These are phyloP conservation scores for Imleria badia DNA, from an alignment of 768 basidiomycete species.

Conservation along the genomic window DNA sequence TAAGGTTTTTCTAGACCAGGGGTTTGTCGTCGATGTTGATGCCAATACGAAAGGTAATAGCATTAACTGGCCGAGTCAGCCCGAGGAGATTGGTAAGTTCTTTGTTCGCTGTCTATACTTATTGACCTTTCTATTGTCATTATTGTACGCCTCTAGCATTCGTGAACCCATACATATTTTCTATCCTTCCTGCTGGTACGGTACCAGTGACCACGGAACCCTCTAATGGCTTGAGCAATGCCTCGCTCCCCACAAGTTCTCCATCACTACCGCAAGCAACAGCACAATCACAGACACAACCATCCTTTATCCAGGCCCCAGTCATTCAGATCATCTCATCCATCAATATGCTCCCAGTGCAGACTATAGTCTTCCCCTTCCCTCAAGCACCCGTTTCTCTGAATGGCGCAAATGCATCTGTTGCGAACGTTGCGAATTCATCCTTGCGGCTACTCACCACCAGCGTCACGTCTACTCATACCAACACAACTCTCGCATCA, in stretches of 20 bases:
- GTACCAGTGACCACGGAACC: constrained; percentile 37
- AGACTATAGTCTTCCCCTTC: constrained; percentile 68
- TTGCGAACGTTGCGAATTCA: constrained; percentile 35
- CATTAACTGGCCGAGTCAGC: constrained; percentile 76
- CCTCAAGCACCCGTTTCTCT: constrained; percentile 29
- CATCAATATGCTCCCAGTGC: constrained; percentile 57
- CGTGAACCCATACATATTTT: constrained; percentile 75
- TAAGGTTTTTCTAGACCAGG: constrained; percentile 50
- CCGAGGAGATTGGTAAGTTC: constrained; percentile 71
- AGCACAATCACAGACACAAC: constrained; percentile 23
- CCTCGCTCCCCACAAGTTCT: constrained; percentile 5
- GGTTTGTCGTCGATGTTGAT: constrained; percentile 60
- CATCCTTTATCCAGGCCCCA: constrained; percentile 51
- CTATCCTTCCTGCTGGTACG: constrained; percentile 69
- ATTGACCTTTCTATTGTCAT: constrained; percentile 63
- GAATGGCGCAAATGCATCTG: background rate
- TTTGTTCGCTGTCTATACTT: constrained; percentile 34
- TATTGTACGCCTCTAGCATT: constrained; percentile 51
- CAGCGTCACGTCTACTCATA: constrained; percentile 43
- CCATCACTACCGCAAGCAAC: constrained; percentile 19
- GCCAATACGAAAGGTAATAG: constrained; percentile 50
- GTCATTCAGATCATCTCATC: constrained; percentile 73
- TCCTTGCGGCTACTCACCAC: constrained; percentile 57
- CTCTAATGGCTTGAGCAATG: constrained; percentile 17
- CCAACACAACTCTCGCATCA: constrained; percentile 33